Evolutionary conservation across 1,139 yeast genomes (phyloP), one percentile per base, ranked within the genome.

Genomic region (Debaryomyces coudertii): DNA sequence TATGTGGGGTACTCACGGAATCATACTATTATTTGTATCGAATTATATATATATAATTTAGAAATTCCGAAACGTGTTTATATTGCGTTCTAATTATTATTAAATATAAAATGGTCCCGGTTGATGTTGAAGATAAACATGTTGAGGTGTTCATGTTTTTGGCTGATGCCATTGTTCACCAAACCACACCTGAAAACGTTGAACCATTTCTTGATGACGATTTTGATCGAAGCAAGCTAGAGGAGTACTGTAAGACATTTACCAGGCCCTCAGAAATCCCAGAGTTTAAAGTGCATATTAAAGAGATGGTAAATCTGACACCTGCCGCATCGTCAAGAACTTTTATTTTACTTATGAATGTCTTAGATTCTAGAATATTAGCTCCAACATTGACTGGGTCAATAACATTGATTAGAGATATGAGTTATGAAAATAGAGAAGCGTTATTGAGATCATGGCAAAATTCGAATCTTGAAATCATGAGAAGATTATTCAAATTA

Each of bases 151-250:
- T 69, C 37, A 35, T 62, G 22, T 44, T 50, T 14, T 54, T 75
- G 33, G 61, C 71, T 2, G 79, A 75, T 56, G 76, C 71, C 3
- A 47, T 73, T 7, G 47, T 72, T 43, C 71, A 66, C 46, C 73
- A 69, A 25, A 59, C 69, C 1, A 52, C 66, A 2, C 66, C 71
- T 3, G 69, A 66, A 1, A 48, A 49, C 14, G 53, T 73, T 16
- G 61, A 52, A 41, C 68, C 70, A 2, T 58, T 54, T 36, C 55
- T 73, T 31, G 61, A 60, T 33, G 55, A 57, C 4, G 51, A 51
- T 12, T 65, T 72, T 43, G 68, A 73, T 3, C 47, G 48, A 33
- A 70, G 63, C 5, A 60, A 60, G 46, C 47, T 71, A n/a, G 63
- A 68, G 3, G 71, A 68, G 36, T 74, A 73, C 48, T 57, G 69